Evolutionary conservation across 176 grass and related monocot species (phyloP), one percentile per base, ranked within the genome.

Genomic region (Melocanna baccifera): DNA sequence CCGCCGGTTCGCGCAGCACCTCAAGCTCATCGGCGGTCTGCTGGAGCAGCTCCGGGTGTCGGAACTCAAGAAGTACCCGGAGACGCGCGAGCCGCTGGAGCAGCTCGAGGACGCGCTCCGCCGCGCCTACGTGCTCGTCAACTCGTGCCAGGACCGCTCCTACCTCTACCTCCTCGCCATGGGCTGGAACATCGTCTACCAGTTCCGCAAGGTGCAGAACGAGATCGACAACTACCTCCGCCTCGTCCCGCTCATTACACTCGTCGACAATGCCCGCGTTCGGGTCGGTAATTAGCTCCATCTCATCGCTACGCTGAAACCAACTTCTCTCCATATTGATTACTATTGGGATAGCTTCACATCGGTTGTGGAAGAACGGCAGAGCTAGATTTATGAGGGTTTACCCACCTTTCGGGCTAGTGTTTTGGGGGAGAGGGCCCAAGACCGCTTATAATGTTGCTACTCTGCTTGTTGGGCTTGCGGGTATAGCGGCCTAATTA

Each of bases 171-270:
- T 96, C 79, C 75, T 99, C 59, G 86, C 91, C 56, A 99, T 94
- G 91, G 96, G 93, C 0, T 99, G 96, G 96, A 99, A 89, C 81
- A 91, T 99, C 46, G 91, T 94, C 30, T 95, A 94, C 80, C 93
- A 90, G 63, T 99, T 99, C 82, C 86, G 86, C 16, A 94, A 85
- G 81, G 96, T 84, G 47, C 93, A 99, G 93, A 89, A 9, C 71
- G 96, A 99, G 91, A 99, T 99, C 71, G 96, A 99, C 69, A 90
- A 92, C 39, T 96, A 99, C 71, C 86, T 99, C 20, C 78, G 86
- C 47, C 89, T 99, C 61, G 93, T 99, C 41, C 96, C 96, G 28
- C 91, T 99, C 85, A 90, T 99, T 82, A 94, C 89, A 12, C 96
- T 99, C 51, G 96, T 96, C 55, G 96, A 98, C 77, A 90, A 94